phyloP scores from a whole-genome alignment of 2,329 filamentous ascomycete species.

The Ustulina deusta region DNA sequence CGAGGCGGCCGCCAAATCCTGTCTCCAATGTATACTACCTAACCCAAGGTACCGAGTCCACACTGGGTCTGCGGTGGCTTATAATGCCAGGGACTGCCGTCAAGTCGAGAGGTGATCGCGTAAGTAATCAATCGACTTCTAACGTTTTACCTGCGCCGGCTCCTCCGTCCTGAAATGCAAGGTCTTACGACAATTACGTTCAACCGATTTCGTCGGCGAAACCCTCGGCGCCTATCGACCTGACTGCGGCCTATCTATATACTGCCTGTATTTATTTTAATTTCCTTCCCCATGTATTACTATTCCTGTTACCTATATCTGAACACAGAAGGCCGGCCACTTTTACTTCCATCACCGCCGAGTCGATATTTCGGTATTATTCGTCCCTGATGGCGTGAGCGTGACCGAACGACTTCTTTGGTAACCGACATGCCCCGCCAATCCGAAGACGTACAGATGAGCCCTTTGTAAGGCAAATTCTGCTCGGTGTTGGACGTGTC shows the following conservation, averaged over 20 bases:
- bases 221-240: not conserved
- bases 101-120: not conserved
- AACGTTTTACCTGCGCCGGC: not conserved
- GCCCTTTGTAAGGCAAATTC: not conserved
- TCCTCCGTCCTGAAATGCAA: slow-evolving; percentile 1
- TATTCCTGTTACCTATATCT: not conserved
- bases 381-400: slow-evolving; percentile 3
- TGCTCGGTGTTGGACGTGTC: not conserved
- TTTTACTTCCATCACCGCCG: not conserved
- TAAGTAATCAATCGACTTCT: not conserved
- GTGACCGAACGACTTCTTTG: slow-evolving; percentile 1
- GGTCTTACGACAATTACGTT: not conserved
- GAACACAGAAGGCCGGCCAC: not conserved
- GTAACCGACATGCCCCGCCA: not conserved
- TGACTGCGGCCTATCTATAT: not conserved
- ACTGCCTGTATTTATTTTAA: not conserved
- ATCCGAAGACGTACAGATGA: not conserved
- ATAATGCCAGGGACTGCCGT: not conserved
- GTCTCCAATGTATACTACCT: not conserved
- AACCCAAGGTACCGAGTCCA: not conserved
- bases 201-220: not conserved
- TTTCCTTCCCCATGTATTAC: not conserved
- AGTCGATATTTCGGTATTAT: not conserved
- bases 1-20: not conserved
- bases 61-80: not conserved